Conservation (phyloP, 2,329 filamentous ascomycete species). For the Aspergillus arachidicola region DNA sequence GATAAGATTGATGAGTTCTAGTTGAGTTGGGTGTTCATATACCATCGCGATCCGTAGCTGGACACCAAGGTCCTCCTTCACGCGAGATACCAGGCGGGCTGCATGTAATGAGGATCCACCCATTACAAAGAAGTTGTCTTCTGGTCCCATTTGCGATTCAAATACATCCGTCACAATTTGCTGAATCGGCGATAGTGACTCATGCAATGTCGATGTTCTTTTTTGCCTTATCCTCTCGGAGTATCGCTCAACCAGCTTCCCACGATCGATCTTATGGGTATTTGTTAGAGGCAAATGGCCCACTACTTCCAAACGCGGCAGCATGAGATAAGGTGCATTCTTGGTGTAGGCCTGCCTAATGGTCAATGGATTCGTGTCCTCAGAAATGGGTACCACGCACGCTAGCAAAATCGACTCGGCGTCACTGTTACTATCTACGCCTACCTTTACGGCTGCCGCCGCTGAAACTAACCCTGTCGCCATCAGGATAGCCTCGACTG, state of each 20-base stretch:
- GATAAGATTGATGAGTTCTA: slow-evolving; percentile 6
- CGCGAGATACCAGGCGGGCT: slow-evolving; percentile 20
- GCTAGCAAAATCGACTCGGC: slow-evolving; percentile 19
- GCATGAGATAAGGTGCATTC: slow-evolving; percentile 46
- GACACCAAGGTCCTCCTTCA: slow-evolving; percentile 16
- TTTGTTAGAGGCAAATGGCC: slow-evolving; percentile 68
- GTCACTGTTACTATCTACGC: background rate
- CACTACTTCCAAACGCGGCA: slow-evolving; percentile 70
- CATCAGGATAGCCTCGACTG: slow-evolving; percentile 71
- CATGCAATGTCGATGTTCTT: too few species aligned
- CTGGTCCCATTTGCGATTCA: background rate
- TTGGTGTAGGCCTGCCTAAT: slow-evolving; percentile 3
- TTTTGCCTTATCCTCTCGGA: background rate
- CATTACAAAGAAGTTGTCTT: slow-evolving; percentile 25
- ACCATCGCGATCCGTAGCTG: slow-evolving; percentile 22
- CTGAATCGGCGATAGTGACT: background rate
- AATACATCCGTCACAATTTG: slow-evolving; percentile 1
- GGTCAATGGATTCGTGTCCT: slow-evolving; percentile 35
- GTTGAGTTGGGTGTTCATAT: slow-evolving; percentile 23
- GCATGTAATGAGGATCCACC: slow-evolving; percentile 27
- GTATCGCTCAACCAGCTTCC: slow-evolving; percentile 15
- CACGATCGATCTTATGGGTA: slow-evolving; percentile 65
- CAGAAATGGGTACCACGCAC: slow-evolving; percentile 16
- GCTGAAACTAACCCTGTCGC: slow-evolving; percentile 6
- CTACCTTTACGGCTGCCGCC: slow-evolving; percentile 1